Percentiles rank a stretch among this genome's conserved stretches.
phyloP scores from a whole-genome alignment of 192 early-diverging fungal species.

The Backusella parvicylindrica region DNA sequence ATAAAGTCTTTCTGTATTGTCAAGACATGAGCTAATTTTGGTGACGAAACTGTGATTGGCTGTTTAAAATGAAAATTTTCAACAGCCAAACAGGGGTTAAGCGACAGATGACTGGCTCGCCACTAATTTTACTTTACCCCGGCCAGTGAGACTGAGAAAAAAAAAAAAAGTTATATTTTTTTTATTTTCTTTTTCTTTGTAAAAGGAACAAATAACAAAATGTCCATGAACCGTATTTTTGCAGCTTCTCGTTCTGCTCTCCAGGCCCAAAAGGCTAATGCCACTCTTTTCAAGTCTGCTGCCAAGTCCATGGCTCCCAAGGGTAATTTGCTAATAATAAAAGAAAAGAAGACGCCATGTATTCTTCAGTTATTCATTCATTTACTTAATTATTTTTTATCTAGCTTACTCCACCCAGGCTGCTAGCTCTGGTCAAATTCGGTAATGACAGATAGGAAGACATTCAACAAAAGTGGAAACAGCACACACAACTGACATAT shows the following conservation, averaged over 20 bases:
- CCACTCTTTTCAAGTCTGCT: conserved; percentile 7
- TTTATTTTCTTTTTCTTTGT: background rate
- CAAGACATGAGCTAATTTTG: background rate
- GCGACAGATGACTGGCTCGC: background rate
- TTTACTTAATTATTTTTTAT: background rate
- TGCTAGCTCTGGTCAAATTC: conserved; percentile 38
- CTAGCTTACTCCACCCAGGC: conserved; percentile 42
- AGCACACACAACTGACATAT: conserved; percentile 49
- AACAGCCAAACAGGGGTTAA: background rate
- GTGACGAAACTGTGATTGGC: background rate
- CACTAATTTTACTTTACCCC: background rate
- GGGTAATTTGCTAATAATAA: background rate
- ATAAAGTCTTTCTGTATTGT: background rate
- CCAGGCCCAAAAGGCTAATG: conserved; percentile 5
- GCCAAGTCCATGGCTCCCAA: background rate
- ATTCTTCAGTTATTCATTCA: background rate
- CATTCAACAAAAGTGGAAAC: background rate
- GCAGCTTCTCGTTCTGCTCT: conserved; percentile 7
- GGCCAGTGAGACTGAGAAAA: background rate
- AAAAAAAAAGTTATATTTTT: background rate
- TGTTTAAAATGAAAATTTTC: background rate
- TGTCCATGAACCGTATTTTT: conserved; percentile 6
- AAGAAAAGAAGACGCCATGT: background rate
- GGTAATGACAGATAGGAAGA: background rate
- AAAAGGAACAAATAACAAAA: background rate